Conservation (phyloP, 768 basidiomycete species). For the Psilocybe cyanescens region DNA sequence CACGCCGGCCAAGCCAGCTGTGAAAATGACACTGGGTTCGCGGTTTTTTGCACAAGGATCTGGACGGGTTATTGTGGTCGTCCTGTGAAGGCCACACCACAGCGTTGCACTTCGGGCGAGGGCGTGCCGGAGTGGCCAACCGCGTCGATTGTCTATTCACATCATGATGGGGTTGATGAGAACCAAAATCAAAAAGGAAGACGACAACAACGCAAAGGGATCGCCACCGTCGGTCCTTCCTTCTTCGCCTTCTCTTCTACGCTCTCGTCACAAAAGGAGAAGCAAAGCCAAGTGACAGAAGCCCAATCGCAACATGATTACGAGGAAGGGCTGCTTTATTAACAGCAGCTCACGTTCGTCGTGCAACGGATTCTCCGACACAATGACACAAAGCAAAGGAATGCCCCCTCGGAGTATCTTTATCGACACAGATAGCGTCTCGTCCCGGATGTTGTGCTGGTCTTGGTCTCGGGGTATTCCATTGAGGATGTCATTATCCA, state of each 20-base stretch:
- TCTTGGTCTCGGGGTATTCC: neutral
- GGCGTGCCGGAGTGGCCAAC: neutral
- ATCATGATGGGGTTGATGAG: neutral
- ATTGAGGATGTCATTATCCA: neutral
- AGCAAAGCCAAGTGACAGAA: conserved; percentile 2
- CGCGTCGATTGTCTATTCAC: neutral
- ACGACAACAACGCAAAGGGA: neutral
- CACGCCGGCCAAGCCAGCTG: neutral
- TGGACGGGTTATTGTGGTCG: too few relatives aligned
- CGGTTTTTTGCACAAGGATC: neutral
- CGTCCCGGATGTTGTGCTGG: neutral
- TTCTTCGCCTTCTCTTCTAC: neutral
- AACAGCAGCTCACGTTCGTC: neutral
- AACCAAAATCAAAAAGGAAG: neutral
- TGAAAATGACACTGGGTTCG: neutral
- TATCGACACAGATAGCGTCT: neutral
- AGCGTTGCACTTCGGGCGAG: neutral
- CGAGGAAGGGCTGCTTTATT: neutral
- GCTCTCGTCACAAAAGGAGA: neutral
- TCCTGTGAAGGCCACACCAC: neutral
- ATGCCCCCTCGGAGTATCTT: conserved; percentile 1
- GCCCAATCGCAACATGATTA: neutral
- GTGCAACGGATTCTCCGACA: neutral
- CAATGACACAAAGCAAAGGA: neutral
- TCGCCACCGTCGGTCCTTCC: neutral